A percentile compares a stretch with the other conserved stretches of the same genome.
Evolutionary conservation across 768 basidiomycete species (phyloP).

Genomic region (Gloeopeniophorella convolvens): DNA sequence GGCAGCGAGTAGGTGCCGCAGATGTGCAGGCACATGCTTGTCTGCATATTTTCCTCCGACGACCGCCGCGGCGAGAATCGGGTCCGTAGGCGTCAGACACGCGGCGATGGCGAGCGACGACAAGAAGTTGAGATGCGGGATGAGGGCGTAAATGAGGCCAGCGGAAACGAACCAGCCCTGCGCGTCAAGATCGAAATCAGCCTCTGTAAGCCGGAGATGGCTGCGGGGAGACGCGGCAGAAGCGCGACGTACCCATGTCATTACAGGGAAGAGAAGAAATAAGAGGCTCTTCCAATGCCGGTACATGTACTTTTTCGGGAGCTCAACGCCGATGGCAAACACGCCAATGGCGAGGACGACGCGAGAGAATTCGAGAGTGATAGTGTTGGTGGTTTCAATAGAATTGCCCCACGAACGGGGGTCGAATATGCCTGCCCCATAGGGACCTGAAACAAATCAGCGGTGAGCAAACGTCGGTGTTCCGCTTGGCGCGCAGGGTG

Average conservation of each 20-base stretch:
- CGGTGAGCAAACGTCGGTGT: background rate
- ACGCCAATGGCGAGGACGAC: constrained; percentile 95
- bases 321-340: constrained; percentile 95
- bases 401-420: constrained; percentile 67
- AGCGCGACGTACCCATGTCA: constrained; percentile 67
- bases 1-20: constrained; percentile 55
- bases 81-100: constrained; percentile 91
- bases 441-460: constrained; percentile 53
- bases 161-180: constrained; percentile 95
- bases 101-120: constrained; percentile 87
- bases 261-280: constrained; percentile 75
- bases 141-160: constrained; percentile 83
- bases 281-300: constrained; percentile 89
- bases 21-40: constrained; percentile 88
- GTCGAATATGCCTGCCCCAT: constrained; percentile 74
- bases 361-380: constrained; percentile 87
- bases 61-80: constrained; percentile 87
- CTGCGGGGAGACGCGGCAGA: background rate
- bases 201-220: background rate
- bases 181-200: constrained; percentile 17
- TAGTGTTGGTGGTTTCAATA: constrained; percentile 50
- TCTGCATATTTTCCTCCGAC: constrained; percentile 96
- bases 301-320: constrained; percentile 92
- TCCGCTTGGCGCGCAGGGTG: background rate
- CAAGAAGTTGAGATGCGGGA: constrained; percentile 86